These are phyloP conservation scores for Penicillium crystallinum DNA, from an alignment of 495 filamentous ascomycete genomes.

Conservation along the genomic window DNA sequence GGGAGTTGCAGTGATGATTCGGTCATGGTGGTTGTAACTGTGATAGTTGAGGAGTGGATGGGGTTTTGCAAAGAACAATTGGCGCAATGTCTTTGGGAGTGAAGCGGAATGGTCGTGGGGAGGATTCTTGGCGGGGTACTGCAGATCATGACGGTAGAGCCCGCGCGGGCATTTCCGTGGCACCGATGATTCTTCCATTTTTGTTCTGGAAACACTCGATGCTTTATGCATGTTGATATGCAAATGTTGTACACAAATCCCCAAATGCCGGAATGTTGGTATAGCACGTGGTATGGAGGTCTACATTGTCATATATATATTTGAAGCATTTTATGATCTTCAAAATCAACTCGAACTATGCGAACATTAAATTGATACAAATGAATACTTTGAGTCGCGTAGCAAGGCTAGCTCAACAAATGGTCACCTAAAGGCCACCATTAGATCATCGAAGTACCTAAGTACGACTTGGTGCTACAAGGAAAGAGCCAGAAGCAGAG, in stretches of 20 bases:
- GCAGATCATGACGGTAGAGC: slow-evolving; percentile 20
- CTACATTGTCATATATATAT: no score
- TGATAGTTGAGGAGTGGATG: neutral
- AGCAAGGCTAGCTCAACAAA: no score
- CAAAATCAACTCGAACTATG: no score
- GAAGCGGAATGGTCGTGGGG: neutral
- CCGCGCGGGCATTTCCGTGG: neutral
- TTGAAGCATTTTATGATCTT: no score
- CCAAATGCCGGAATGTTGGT: no score
- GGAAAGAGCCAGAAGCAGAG: neutral
- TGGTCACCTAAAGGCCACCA: no score
- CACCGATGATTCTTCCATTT: neutral
- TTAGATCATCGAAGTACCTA: neutral
- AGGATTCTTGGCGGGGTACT: slow-evolving; percentile 18
- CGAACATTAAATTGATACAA: no score
- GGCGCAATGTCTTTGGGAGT: neutral
- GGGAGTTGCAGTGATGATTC: slow-evolving; percentile 31
- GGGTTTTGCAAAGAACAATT: neutral
- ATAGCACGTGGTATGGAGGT: no score
- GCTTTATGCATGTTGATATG: no score
- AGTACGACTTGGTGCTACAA: neutral
- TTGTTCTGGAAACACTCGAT: neutral
- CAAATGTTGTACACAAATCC: no score
- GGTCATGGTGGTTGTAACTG: slow-evolving; percentile 20
- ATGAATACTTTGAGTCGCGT: no score